Conservation (phyloP, 371 early-diverging fungal species). For the Enterocytospora artemiae region DNA sequence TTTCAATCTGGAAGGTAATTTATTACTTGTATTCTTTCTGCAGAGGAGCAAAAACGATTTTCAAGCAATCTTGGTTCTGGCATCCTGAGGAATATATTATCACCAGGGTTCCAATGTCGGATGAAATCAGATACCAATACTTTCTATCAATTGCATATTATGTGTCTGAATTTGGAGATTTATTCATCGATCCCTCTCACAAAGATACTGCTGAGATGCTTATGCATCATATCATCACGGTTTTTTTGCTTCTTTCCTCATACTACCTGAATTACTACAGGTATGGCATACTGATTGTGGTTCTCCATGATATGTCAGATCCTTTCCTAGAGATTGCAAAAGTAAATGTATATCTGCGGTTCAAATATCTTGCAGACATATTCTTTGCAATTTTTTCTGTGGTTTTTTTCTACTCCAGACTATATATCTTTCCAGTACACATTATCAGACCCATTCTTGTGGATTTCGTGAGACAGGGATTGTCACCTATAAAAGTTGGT, state of each 20-base stretch:
- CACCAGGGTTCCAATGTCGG: constrained; percentile 30
- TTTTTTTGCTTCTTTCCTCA: constrained; percentile 54
- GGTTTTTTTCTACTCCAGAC: constrained; percentile 59
- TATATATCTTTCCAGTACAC: constrained; percentile 44
- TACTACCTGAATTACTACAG: constrained; percentile 51
- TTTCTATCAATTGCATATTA: constrained; percentile 47
- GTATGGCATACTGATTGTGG: constrained; percentile 59
- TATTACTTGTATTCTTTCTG: constrained; percentile 23
- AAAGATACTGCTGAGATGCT: constrained; percentile 56
- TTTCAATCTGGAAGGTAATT: constrained; percentile 44
- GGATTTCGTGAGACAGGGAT: constrained; percentile 26
- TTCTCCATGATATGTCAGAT: constrained; percentile 61
- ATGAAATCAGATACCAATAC: constrained; percentile 36
- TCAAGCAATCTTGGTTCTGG: constrained; percentile 37
- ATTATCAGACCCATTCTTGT: constrained; percentile 35
- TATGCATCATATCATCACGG: constrained; percentile 60
- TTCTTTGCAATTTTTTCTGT: constrained; percentile 60
- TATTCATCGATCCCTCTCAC: constrained; percentile 45
- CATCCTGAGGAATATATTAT: constrained; percentile 26
- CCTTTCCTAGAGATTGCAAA: constrained; percentile 64
- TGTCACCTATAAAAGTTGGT: constrained; percentile 6
- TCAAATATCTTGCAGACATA: constrained; percentile 54
- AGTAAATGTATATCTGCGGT: constrained; percentile 57
- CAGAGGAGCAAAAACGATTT: constrained; percentile 25
- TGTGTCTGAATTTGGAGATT: constrained; percentile 34